Evolutionary conservation across 2,329 filamentous ascomycete genomes (phyloP).

Genomic region (Ascochyta pisi): DNA sequence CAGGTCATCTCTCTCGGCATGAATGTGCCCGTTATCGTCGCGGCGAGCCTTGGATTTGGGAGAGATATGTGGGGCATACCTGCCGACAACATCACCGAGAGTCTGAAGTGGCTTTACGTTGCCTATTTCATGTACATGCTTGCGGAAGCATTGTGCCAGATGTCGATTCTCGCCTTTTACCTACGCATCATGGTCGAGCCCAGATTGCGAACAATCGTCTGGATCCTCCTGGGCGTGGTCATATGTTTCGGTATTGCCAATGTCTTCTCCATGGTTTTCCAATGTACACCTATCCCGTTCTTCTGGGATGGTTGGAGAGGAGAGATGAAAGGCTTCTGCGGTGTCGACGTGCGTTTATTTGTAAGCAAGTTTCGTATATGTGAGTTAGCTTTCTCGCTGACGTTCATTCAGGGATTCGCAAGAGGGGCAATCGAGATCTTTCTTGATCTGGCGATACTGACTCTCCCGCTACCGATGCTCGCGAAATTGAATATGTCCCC

Average conservation of each 20-base stretch:
- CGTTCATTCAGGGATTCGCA: constrained; percentile 34
- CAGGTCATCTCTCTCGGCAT: constrained; percentile 34
- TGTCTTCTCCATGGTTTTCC: constrained; percentile 40
- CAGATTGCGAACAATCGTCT: constrained; percentile 24
- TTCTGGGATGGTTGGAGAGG: constrained; percentile 53
- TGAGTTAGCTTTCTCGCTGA: too few species aligned
- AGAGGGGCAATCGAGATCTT: constrained; percentile 40
- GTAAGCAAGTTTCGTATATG: constrained; percentile 32
- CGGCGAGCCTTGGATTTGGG: constrained; percentile 36
- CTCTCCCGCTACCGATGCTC: constrained; percentile 33
- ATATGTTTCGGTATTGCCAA: constrained; percentile 35
- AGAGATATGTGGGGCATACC: constrained; percentile 41
- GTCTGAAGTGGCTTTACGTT: constrained; percentile 39
- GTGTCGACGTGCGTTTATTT: constrained; percentile 46
- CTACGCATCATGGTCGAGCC: constrained; percentile 38
- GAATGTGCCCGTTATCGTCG: constrained; percentile 37
- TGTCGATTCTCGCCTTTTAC: constrained; percentile 44
- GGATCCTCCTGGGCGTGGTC: constrained; percentile 30
- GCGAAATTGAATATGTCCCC: constrained; percentile 31
- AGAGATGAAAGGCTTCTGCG: constrained; percentile 40
- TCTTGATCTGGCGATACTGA: constrained; percentile 34
- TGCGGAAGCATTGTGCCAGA: constrained; percentile 36
- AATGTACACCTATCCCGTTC: constrained; percentile 48
- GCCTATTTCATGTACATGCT: constrained; percentile 42
- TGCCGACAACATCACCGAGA: constrained; percentile 35